Evolutionary conservation across 2,329 filamentous ascomycete genomes (phyloP), one percentile per base, ranked within the genome.

Genomic region (Ophiostoma piceae): DNA sequence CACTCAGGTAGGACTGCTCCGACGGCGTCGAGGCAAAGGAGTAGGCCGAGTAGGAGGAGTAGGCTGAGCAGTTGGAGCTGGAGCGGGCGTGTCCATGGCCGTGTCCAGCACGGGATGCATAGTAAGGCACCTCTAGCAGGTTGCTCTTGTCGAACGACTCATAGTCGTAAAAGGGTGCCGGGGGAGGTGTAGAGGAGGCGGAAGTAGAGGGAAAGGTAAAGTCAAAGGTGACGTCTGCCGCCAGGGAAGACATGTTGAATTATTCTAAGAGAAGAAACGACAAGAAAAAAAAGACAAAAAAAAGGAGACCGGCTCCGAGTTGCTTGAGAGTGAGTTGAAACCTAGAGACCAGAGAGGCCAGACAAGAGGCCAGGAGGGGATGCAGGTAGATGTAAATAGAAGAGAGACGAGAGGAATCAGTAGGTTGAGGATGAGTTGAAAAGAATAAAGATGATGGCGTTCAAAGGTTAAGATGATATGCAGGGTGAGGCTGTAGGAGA

Each of bases 41-140:
- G 82, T 88, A 90, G 76, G 68, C 72, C 35, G 71, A 90, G 82
- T 88, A 90, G 75, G 68, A 68, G 19, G 69, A 73, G 54, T 72
- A 72, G 51, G 87, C 80, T 73, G 90, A 91, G 67, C 85, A 84
- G 75, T 88, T 86, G 74, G 89, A 91, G 71, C 84, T 83, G 76
- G 86, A 87, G 76, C 88, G 87, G 77, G 82, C 83, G 78, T 91
- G 88, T 73, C 80, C 82, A 71, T 79, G 68, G 16, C 35, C n/a
- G 39, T 41, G 35, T 7, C 35, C n/a, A n/a, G n/a, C 14, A n/a
- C 41, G 68, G 37, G 62, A 66, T 1, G 60, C 80, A 77, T 78
- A 78, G 78, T 80, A 86, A 32, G 85, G 80, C 72, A 87, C 82
- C 73, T 87, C 84, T 73, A 87, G 80, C 71, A 88, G 79, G 19